Base-by-base conservation (phyloP, 1,284 basidiomycete genomes). In the Trichosporon inkin region DNA sequence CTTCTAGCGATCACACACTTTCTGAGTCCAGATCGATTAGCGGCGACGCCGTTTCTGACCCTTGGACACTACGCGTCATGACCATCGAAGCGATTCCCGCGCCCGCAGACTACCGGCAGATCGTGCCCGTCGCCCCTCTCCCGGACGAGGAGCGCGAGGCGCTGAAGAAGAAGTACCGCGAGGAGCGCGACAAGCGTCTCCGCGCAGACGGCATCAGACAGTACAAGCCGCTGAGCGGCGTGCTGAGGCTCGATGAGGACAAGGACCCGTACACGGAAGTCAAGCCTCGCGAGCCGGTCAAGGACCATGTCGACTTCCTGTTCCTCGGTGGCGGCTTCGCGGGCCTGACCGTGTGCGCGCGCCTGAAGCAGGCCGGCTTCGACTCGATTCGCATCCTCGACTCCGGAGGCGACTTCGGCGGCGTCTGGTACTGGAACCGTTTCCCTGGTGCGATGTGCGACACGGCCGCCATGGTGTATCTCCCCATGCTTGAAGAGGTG, bases 381-480 rank as follows among this genome's bases (percentile, higher is more conserved):
- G 52, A 35, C n/a, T 19, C 40, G 10, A 38, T 63, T 17, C 58
- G 62, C 14, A 63, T 63, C 40, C 34, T 63, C 49, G 62, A 63
- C 13, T 28, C 19, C 20, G 62, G 53, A 14, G 62, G 62, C 47
- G 56, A 63, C 56, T 61, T 63, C 34, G 62, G 62, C 19, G 62
- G 62, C n/a, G 62, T 63, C 2, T 63, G 62, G 62, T 60, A 57
- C 62, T 63, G 62, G 62, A 64, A 64, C 55, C 62, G 62, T 37
- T 64, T 53, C 57, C 62, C 62, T 1, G 62, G 62, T 6, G 62
- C 62, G 8, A 58, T 58, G 59, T 64, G 62, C 55, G 62, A 64
- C 62, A 61, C 62, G 10, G 62, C 59, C 11, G 54, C 59, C 20
- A 61, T 64, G 59, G 54, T 61, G 22, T 64, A 64, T 39, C 55